Percentiles rank a stretch among this genome's conserved stretches.
Conservation (phyloP, 78 protist species). For the Dictyostelium discoideum region dicty_2.7 NC_007090.3:2495501-2496000, state of each 20-base stretch:
- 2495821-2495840: slow-evolving; percentile 78
- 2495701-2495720: slow-evolving; percentile 50
- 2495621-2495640: not conserved
- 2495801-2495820: slow-evolving; percentile 41
- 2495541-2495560: slow-evolving; percentile 51
- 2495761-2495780: slow-evolving; percentile 23
- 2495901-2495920: slow-evolving; percentile 50
- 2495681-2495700: slow-evolving; percentile 64
- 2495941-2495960: slow-evolving; percentile 64
- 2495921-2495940: slow-evolving; percentile 69
- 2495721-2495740: slow-evolving; percentile 9
- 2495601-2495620: not conserved
- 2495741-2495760: not conserved
- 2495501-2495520: not conserved
- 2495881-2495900: slow-evolving; percentile 93
- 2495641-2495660: slow-evolving; percentile 72
- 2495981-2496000: slow-evolving; percentile 48
- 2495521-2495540: slow-evolving; percentile 54
- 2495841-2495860: slow-evolving; percentile 83
- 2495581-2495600: not conserved
- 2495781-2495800: slow-evolving; percentile 46
- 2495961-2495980: slow-evolving; percentile 66
- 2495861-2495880: slow-evolving; percentile 87
- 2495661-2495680: slow-evolving; percentile 68
- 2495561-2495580: not conserved